Base-by-base conservation (phyloP, 2,329 filamentous ascomycete species). In the Knoxdaviesia proteae region DNA sequence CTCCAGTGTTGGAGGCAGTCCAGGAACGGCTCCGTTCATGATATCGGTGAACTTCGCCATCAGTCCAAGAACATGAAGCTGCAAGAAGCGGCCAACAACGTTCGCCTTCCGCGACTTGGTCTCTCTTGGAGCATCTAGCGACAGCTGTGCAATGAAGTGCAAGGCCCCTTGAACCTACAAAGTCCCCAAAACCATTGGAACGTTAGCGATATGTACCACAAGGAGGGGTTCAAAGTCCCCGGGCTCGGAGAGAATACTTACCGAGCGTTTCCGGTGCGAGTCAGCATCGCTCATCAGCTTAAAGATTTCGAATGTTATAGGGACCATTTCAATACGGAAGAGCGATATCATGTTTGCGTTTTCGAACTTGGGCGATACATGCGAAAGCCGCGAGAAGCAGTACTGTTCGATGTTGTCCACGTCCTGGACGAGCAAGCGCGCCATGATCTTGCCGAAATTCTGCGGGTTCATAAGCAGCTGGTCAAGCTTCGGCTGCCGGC, bases 31-130 rank as follows among this genome's bases (percentile, higher is more conserved):
- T 53, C 84, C 80, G 51, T 87, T 90, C 45, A 94, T 77, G 7
- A 71, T 63, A 43, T 87, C 77, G 1, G 83, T 84, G 49, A 96
- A 76, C 34, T 79, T 72, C 6, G 84, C 77, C 59, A 94, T 86
- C 43, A 96, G 75, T 5, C 86, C 88, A 6, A 98, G 69, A 34
- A 92, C 77, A 55, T 94, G 80, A 32, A 74, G 71, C 47, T 92
- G 78, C 37, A 96, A 71, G 54, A 94, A 96, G 0, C 71, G 64
- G 1, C 76, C 77, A 30, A 92, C 65, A 1, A 72, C 60, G 46
- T 79, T 74, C 2, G 56, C 56, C 45, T 65, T 69, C 48, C 67
- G 71, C 39, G 59, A 61, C 43, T 67, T 62, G 1, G 54, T 45
- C 44, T 66, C 61, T 47, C 62, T 60, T 41, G 52, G 62, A 9